Evolutionary conservation across 306 rosid genomes (phyloP), one percentile per base, ranked within the genome.

Genomic region (barrel medic (Medicago truncatula)): DNA sequence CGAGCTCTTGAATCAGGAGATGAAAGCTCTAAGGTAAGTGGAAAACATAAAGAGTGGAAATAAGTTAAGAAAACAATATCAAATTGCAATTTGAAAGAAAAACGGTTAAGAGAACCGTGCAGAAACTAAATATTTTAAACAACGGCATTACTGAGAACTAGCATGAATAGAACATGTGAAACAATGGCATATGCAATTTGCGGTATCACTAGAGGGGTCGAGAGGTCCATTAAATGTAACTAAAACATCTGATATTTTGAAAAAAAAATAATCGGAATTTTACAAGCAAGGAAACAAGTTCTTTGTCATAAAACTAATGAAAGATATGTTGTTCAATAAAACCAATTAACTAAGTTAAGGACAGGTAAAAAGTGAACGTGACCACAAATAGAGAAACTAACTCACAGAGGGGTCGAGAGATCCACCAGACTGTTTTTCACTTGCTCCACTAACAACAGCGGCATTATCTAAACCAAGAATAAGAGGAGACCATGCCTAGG

Each of bases 11-110:
- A 80, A 93, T 80, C 83, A 91, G 80, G 74, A 76, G 76, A 40
- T 87, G 90, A 83, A 93, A 91, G 39, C 82, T 84, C 98, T 91
- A 84, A n/a, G n/a, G n/a, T n/a, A n/a, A n/a, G n/a, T n/a, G n/a
- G n/a, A n/a, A n/a, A n/a, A n/a, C n/a, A n/a, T n/a, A n/a, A n/a
- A n/a, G n/a, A n/a, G n/a, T n/a, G n/a, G n/a, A n/a, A n/a, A n/a
- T n/a, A n/a, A n/a, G n/a, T n/a, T n/a, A 68, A 60, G 71, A 67
- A 46, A 70, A 70, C 9, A 47, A 68, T 20, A 67, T 53, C 39
- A 67, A 53, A 68, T 53, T 53, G 17, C 21, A 40, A 62, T 60
- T 72, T 52, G 40, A 47, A 53, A 50, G 46, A 31, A 53, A n/a
- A 50, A 72, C 7, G 34, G 21, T 2, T 36, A 17, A 23, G 34